Evolutionary conservation across 805 yeast species (phyloP).

Genomic region (Jamesozyma gamospora): DNA sequence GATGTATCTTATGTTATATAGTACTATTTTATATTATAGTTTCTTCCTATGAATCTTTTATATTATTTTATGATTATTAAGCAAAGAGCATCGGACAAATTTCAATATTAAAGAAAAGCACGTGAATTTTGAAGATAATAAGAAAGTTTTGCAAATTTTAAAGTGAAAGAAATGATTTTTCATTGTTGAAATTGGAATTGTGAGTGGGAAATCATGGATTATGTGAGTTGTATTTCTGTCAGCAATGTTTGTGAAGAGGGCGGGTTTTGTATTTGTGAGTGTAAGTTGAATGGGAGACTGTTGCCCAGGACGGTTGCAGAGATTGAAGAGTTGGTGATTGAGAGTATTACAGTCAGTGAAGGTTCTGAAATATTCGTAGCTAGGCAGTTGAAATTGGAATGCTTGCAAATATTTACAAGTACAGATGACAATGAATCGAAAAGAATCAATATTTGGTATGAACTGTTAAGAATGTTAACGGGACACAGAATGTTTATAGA

Average conservation of each 20-base stretch:
- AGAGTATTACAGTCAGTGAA: constrained; percentile 16
- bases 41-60: too few species aligned
- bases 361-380: constrained; percentile 15
- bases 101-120: too few species aligned
- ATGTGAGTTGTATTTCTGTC: constrained; percentile 15
- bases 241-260: constrained; percentile 3
- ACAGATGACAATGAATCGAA: not conserved
- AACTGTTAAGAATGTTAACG: constrained; percentile 13
- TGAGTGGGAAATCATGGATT: constrained; percentile 10
- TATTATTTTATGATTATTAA: too few species aligned
- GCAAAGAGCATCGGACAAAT: too few species aligned
- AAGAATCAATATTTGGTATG: constrained; percentile 16
- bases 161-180: too few species aligned
- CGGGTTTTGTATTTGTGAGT: constrained; percentile 12
- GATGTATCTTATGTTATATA: too few species aligned
- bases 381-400: not conserved
- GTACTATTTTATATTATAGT: too few species aligned
- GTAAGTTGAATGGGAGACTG: not conserved
- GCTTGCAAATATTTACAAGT: constrained; percentile 9
- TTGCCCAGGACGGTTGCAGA: not conserved
- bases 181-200: too few species aligned
- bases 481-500: constrained; percentile 9
- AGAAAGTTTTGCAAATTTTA: too few species aligned
- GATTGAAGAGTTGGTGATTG: constrained; percentile 4
- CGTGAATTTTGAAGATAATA: too few species aligned